Base-by-base conservation (phyloP, 345 rosid species). In the Eucalyptus tenuipes region DNA sequence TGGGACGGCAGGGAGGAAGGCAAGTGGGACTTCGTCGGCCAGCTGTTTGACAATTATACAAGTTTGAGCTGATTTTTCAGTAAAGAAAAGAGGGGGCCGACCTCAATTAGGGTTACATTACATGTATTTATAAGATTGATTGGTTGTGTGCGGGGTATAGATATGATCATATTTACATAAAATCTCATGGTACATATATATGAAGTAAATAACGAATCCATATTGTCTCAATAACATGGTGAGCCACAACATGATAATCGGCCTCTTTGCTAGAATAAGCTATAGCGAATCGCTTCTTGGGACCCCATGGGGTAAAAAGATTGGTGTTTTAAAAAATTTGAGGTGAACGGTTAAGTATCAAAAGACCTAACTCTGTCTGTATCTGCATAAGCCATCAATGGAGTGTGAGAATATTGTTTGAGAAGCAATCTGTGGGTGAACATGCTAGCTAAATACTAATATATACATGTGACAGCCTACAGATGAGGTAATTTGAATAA, bases 231-330 rank as follows among this genome's bases (percentile, higher is more conserved):
- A 33, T 6, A 71, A 37, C 4, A 71, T 7, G 10, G 44, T 71
- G 7, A 33, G 8, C 7, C 2, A 71, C 13, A 2, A 2, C 13
- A 71, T 6, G 13, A 71, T 71, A 33, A 2, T 33, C 0, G 2
- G 25, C 45, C 13, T 71, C 7, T 18, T 4, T 2, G 2, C 25
- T 8, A 9, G 24, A 71, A 33, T 6, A 71, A 71, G 25, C 1
- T 10, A 33, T 1, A 33, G 4, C 1, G 2, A 4, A 3, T 37
- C 0, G 0, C 2, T 33, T 17, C 1, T 9, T 9, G 25, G 14
- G 7, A 17, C 7, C 24, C 25, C 57, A 52, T 8, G 25, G n/a
- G n/a, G n/a, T 52, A 52, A 0, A 20, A 71, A 9, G 25, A 71
- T 5, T 71, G 4, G 13, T 71, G 25, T 45, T 71, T 33, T 9